Percentiles rank a stretch among this genome's conserved stretches.
These are phyloP conservation scores for Leccinum subgranulosum DNA, from an alignment of 768 basidiomycete species.

Conservation along the genomic window DNA sequence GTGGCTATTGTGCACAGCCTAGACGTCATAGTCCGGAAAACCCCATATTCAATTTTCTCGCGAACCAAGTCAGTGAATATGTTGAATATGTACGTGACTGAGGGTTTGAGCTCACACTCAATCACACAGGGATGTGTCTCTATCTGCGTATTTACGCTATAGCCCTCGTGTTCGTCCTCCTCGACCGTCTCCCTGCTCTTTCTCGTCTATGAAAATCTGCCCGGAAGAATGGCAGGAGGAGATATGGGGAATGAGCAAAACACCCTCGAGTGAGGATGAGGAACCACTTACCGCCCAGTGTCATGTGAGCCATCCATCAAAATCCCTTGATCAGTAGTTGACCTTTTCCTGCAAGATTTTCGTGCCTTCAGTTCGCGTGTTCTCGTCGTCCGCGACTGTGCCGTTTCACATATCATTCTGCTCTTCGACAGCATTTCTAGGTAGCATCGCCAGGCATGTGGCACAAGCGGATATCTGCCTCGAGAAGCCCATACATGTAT, in stretches of 20 bases:
- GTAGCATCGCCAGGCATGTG: conserved; percentile 7
- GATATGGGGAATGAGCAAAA: conserved; percentile 27
- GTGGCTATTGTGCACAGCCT: conserved; percentile 26
- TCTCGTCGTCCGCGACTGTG: conserved; percentile 51
- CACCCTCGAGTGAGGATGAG: conserved; percentile 1
- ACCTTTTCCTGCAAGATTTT: conserved; percentile 44
- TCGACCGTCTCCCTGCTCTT: conserved; percentile 23
- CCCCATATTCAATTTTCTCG: conserved; percentile 16
- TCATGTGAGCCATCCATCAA: conserved; percentile 22
- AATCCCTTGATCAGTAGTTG: not conserved
- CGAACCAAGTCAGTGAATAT: conserved; percentile 20
- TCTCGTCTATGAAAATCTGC: conserved; percentile 23
- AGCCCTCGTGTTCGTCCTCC: conserved; percentile 32
- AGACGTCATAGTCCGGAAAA: conserved; percentile 24
- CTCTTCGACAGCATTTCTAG: conserved; percentile 41
- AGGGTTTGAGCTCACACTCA: conserved; percentile 1
- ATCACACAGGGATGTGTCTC: conserved; percentile 16
- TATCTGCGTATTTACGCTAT: conserved; percentile 26
- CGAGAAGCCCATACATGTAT: conserved; percentile 43
- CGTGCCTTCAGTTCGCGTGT: conserved; percentile 58
- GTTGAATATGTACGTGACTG: not conserved
- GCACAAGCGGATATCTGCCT: conserved; percentile 7
- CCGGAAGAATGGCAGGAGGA: conserved; percentile 36
- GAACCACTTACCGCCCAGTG: conserved; percentile 23
- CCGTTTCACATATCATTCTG: conserved; percentile 66